A percentile compares a stretch with the other conserved stretches of the same genome.
Evolutionary conservation across 495 filamentous ascomycete species (phyloP).

Genomic region (Tuber umbilicatum): DNA sequence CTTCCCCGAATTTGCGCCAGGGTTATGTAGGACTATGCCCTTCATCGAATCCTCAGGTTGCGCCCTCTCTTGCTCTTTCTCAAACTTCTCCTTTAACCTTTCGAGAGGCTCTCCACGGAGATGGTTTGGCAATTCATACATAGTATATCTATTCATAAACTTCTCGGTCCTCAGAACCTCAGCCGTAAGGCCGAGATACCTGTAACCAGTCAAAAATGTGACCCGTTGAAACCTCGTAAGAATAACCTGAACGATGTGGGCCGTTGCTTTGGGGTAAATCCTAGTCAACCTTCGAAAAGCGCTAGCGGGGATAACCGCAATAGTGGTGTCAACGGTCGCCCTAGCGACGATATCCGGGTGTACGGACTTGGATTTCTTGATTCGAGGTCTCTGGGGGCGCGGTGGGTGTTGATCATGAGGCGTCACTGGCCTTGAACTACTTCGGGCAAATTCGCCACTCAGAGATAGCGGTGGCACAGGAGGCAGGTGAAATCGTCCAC

Average conservation of each 20-base stretch:
- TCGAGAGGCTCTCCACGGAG: slow-evolving; percentile 77
- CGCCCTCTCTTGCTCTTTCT: slow-evolving; percentile 73
- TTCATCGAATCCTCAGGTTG: slow-evolving; percentile 79
- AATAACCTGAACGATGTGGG: slow-evolving; percentile 96
- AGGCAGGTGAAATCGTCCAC: slow-evolving; percentile 31
- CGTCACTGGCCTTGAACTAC: slow-evolving; percentile 44
- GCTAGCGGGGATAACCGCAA: slow-evolving; percentile 94
- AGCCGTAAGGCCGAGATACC: slow-evolving; percentile 82
- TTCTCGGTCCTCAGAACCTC: slow-evolving; percentile 88
- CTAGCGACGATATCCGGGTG: slow-evolving; percentile 95
- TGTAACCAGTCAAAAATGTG: slow-evolving; percentile 85
- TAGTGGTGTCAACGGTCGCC: slow-evolving; percentile 95
- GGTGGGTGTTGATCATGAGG: slow-evolving; percentile 32
- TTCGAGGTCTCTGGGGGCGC: slow-evolving; percentile 44
- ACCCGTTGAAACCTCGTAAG: slow-evolving; percentile 88
- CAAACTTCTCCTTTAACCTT: slow-evolving; percentile 88
- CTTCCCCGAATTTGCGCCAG: slow-evolving; percentile 51
- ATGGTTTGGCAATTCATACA: slow-evolving; percentile 84
- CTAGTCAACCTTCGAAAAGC: slow-evolving; percentile 90
- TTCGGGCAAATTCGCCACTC: slow-evolving; percentile 38
- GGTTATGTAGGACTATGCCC: slow-evolving; percentile 92
- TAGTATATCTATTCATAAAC: slow-evolving; percentile 85
- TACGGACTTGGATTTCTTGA: slow-evolving; percentile 61
- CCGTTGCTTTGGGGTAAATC: slow-evolving; percentile 90
- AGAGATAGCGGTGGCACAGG: slow-evolving; percentile 34